Evolutionary conservation across 257 asterid species (phyloP), one percentile per base, ranked within the genome.

Genomic region (Solanum sparsipilum): DNA sequence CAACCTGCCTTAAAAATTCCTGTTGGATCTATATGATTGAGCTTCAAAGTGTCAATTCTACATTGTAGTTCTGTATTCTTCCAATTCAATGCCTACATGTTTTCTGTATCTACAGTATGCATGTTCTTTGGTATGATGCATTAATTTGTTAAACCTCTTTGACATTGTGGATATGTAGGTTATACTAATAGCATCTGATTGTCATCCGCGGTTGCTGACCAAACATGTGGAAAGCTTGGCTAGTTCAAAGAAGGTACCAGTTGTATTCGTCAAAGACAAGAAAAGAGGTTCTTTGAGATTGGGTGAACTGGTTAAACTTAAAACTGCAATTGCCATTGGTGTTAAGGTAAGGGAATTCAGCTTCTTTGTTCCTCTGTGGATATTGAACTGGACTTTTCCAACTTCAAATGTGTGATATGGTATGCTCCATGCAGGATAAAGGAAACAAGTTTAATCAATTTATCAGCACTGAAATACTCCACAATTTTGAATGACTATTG

Each of bases 321-420:
- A 92, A 92, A 95, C 96, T 71, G 94, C 98, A 78, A 95, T 96
- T 52, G 93, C 98, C 85, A 90, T 97, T 84, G 98, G 98, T 58
- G 89, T 96, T 84, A 97, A 96, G 98, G 98, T 94, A 25, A 71
- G 90, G 82, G 32, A 23, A 11, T 86, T 29, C 9, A 23, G 31
- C 25, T 75, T 72, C 72, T 56, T 39, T 44, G 32, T 58, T 18
- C 3, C 23, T n/a, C 23, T n/a, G 84, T 81, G 85, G 41, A 48
- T 82, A 18, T 82, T 48, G 68, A 48, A 48, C 70, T 29, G 70
- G 20, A 18, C 6, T 48, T 31, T 82, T 82, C 34, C 60, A 31
- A 48, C 70, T 48, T 48, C 44, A 48, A 82, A 82, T 20, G 71
- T 48, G 27, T 48, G 39, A 82, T 44, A 81, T 84, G 87, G 39